Conservation (phyloP, 306 rosid species). For the Pueraria montana region DNA sequence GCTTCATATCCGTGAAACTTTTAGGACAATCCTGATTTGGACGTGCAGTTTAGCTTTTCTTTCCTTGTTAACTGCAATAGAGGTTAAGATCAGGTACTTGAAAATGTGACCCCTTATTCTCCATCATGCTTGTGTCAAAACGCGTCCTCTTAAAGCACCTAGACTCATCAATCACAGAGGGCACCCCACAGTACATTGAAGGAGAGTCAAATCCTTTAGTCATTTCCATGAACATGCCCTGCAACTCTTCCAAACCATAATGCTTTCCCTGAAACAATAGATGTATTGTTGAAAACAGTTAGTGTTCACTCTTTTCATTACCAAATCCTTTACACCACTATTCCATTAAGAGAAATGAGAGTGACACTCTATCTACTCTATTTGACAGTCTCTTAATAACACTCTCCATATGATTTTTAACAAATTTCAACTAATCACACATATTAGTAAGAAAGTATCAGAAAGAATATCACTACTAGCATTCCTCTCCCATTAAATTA, state of each 20-base stretch:
- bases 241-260: constrained; percentile 70
- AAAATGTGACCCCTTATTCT: constrained; percentile 38
- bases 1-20: neutral
- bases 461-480: no score
- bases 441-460: no score
- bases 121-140: constrained; percentile 40
- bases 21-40: no score
- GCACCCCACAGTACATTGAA: constrained; percentile 43
- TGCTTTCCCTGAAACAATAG: constrained; percentile 52
- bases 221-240: constrained; percentile 74
- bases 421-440: no score
- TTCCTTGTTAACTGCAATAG: constrained; percentile 4
- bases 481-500: no score
- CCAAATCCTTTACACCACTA: no score
- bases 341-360: no score
- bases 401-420: no score
- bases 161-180: constrained; percentile 49
- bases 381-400: no score
- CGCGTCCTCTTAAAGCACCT: constrained; percentile 56
- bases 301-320: neutral
- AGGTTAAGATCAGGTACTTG: constrained; percentile 37
- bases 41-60: no score
- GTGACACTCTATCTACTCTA: no score
- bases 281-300: neutral
- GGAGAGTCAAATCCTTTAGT: constrained; percentile 64